A percentile compares a stretch with the other conserved stretches of the same genome.
phyloP scores from a whole-genome alignment of 306 rosid genomes.

The Vicia faba region DNA sequence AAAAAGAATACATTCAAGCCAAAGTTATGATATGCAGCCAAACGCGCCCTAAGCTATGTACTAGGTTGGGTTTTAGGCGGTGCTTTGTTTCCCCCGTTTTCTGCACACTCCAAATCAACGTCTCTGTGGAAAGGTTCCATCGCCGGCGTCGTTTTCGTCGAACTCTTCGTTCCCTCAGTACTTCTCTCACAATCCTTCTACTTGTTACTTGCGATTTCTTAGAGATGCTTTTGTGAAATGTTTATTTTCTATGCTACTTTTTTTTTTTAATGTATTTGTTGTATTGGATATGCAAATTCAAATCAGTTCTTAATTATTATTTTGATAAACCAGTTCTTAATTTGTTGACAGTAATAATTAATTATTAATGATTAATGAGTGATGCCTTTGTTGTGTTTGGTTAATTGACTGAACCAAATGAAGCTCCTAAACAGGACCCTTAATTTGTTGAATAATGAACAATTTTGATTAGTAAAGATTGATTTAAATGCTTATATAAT shows the following conservation, averaged over 20 bases:
- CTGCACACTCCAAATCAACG: constrained; percentile 9
- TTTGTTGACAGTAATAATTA: background rate
- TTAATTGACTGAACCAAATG: constrained; percentile 26
- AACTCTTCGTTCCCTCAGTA: background rate
- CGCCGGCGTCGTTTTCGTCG: background rate
- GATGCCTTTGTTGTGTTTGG: constrained; percentile 16
- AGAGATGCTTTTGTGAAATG: background rate
- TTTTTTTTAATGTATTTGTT: background rate
- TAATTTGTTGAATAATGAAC: constrained; percentile 16
- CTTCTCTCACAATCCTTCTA: background rate
- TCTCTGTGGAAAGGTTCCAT: background rate
- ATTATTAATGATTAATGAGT: background rate
- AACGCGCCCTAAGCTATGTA: background rate
- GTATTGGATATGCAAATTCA: background rate
- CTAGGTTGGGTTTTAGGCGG: background rate
- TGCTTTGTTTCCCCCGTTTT: background rate
- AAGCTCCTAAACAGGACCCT: background rate
- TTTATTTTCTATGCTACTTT: background rate
- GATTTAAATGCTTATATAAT: constrained; percentile 21
- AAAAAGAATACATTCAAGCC: no score
- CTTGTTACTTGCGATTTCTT: background rate
- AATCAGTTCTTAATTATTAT: background rate
- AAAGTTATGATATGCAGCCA: background rate
- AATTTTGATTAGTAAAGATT: constrained; percentile 26
- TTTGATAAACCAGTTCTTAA: background rate